These are phyloP conservation scores for Huntiella savannae DNA, from an alignment of 2,329 filamentous ascomycete genomes.

Conservation along the genomic window DNA sequence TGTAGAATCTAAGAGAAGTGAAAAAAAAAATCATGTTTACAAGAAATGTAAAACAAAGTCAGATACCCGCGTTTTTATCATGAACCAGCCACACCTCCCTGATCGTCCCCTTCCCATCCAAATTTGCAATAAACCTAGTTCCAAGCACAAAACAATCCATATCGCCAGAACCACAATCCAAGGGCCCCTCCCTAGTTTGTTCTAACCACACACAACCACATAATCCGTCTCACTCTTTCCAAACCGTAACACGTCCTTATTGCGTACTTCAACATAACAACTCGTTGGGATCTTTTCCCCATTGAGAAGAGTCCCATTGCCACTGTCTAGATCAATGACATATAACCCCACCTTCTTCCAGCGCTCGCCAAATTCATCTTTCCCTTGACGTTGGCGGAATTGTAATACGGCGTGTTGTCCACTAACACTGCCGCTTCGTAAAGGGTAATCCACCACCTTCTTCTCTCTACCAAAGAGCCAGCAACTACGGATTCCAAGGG, in stretches of 20 bases:
- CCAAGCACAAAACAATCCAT: not conserved
- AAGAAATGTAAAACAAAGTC: no score
- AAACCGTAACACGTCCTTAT: slow-evolving; percentile 79
- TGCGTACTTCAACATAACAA: slow-evolving; percentile 67
- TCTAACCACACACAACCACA: slow-evolving; percentile 50
- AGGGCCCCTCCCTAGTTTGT: not conserved
- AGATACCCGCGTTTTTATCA: no score
- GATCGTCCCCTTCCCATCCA: not conserved
- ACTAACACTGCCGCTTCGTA: slow-evolving; percentile 82
- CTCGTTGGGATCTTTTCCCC: slow-evolving; percentile 52
- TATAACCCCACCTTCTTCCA: slow-evolving; percentile 68
- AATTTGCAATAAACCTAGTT: not conserved
- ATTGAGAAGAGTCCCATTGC: slow-evolving; percentile 77
- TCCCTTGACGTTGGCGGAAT: slow-evolving; percentile 68
- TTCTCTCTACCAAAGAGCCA: slow-evolving; percentile 78
- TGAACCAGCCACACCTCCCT: no score
- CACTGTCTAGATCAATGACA: slow-evolving; percentile 80
- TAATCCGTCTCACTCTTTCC: slow-evolving; percentile 82
- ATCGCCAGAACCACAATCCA: not conserved
- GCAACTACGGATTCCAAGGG: slow-evolving; percentile 58
- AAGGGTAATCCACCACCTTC: slow-evolving; percentile 60
- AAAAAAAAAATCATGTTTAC: no score
- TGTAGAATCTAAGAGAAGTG: no score
- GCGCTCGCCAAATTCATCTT: slow-evolving; percentile 73
- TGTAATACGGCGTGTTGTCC: slow-evolving; percentile 94